A percentile compares a stretch with the other conserved stretches of the same genome.
Evolutionary conservation across 768 basidiomycete genomes (phyloP).

Genomic region (Saitozyma podzolica): DNA sequence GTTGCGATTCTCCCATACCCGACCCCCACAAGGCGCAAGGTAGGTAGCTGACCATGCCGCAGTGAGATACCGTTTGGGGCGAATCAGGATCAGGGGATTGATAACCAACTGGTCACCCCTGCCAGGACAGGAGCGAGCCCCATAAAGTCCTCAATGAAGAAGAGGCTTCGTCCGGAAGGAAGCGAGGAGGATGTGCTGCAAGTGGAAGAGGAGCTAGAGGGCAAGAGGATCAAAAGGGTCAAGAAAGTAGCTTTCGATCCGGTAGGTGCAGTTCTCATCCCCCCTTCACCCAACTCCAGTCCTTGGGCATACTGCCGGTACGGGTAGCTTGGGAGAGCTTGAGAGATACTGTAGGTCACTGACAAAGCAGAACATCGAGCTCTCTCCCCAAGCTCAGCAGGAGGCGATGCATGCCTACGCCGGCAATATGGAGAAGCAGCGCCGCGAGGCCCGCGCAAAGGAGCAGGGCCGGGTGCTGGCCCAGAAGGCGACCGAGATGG

Average conservation of each 20-base stretch:
- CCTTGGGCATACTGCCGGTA: too few relatives aligned
- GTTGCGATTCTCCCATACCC: too few relatives aligned
- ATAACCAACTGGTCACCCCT: too few relatives aligned
- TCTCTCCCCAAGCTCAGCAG: conserved; percentile 14
- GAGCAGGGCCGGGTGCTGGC: conserved; percentile 15
- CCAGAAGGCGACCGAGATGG: conserved; percentile 15
- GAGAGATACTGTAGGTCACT: too few relatives aligned
- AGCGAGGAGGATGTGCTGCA: neutral
- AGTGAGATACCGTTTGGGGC: too few relatives aligned
- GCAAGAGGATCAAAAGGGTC: neutral
- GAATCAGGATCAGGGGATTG: too few relatives aligned
- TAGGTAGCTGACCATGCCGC: too few relatives aligned
- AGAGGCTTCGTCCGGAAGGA: neutral
- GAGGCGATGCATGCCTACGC: conserved; percentile 15
- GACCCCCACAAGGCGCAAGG: too few relatives aligned
- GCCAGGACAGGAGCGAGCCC: too few relatives aligned
- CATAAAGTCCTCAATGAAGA: neutral
- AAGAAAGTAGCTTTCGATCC: conserved; percentile 18
- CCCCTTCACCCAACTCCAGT: too few relatives aligned
- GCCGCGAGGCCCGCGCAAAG: conserved; percentile 5
- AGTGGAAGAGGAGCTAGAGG: neutral
- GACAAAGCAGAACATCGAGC: conserved; percentile 18
- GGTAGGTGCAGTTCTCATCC: conserved; percentile 11
- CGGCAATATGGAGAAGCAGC: conserved; percentile 17
- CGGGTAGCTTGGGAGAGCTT: too few relatives aligned